These are phyloP conservation scores for Melampsora americana DNA, from an alignment of 1,284 basidiomycete genomes.

Conservation along the genomic window DNA sequence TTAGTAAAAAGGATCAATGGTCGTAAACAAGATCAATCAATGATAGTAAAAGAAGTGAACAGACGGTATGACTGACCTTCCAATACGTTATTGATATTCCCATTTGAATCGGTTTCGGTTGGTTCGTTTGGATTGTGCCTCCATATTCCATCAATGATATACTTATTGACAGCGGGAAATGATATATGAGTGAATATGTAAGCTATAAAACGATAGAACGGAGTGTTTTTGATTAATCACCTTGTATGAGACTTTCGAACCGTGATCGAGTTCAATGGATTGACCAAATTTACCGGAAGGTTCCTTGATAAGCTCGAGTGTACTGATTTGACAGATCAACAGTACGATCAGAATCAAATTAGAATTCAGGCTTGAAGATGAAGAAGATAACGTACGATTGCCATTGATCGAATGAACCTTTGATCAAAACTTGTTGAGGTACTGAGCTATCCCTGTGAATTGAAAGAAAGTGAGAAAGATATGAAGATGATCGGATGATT, in stretches of 20 bases:
- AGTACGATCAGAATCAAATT: not conserved
- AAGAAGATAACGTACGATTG: constrained; percentile 21
- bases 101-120: constrained; percentile 47
- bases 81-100: constrained; percentile 50
- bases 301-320: constrained; percentile 44
- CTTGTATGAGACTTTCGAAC: constrained; percentile 49
- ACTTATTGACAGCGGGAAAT: constrained; percentile 40
- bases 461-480: not conserved
- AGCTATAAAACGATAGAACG: not conserved
- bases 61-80: constrained; percentile 42
- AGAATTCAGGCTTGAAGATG: too few species aligned
- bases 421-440: constrained; percentile 30
- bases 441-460: constrained; percentile 36
- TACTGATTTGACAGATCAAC: not conserved
- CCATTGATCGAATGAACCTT: constrained; percentile 44
- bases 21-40: not conserved
- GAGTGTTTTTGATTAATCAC: constrained; percentile 31
- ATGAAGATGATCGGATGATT: not conserved
- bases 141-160: constrained; percentile 50
- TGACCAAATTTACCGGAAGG: constrained; percentile 47
- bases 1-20: not conserved
- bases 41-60: too few species aligned
- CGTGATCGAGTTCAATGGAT: constrained; percentile 45
- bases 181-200: not conserved
- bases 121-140: constrained; percentile 47